A percentile compares a stretch with the other conserved stretches of the same genome.
These are phyloP conservation scores for Choiromyces venosus DNA, from an alignment of 495 filamentous ascomycete species.

Conservation along the genomic window DNA sequence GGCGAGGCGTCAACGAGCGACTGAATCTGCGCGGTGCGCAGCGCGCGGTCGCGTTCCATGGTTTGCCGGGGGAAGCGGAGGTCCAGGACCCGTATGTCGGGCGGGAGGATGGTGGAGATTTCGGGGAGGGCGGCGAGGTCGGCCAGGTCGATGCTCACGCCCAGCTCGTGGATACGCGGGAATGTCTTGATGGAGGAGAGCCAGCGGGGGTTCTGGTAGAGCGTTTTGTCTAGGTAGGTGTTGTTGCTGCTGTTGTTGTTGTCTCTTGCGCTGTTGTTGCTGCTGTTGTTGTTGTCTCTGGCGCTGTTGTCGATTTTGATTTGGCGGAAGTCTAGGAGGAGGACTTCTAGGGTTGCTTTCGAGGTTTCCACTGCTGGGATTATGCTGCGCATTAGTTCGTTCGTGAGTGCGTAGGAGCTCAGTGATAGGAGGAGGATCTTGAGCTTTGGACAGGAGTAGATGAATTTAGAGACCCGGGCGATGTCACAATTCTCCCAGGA, in stretches of 20 bases:
- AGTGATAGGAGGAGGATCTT: neutral
- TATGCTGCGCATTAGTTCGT: neutral
- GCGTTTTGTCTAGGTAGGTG: neutral
- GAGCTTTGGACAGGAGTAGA: slow-evolving; percentile 4
- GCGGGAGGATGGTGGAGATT: neutral
- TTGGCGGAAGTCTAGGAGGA: neutral
- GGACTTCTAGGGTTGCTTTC: neutral
- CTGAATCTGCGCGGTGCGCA: neutral
- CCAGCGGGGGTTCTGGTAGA: neutral
- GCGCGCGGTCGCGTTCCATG: neutral
- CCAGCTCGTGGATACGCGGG: neutral
- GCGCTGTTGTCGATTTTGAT: neutral
- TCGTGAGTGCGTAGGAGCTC: slow-evolving; percentile 1
- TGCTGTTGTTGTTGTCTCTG: neutral
- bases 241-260: neutral
- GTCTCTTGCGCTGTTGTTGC: neutral
- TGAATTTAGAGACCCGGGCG: slow-evolving; percentile 3
- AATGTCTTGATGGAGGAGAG: neutral
- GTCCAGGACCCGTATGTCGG: neutral
- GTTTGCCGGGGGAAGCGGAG: neutral
- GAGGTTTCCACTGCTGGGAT: slow-evolving; percentile 1
- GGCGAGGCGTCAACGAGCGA: neutral
- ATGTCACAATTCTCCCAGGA: slow-evolving; percentile 10
- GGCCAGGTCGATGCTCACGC: neutral
- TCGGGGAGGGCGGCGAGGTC: neutral